Percentiles rank a stretch among this genome's conserved stretches.
Evolutionary conservation across 306 rosid species (phyloP).

Genomic region (Malus domestica): DNA sequence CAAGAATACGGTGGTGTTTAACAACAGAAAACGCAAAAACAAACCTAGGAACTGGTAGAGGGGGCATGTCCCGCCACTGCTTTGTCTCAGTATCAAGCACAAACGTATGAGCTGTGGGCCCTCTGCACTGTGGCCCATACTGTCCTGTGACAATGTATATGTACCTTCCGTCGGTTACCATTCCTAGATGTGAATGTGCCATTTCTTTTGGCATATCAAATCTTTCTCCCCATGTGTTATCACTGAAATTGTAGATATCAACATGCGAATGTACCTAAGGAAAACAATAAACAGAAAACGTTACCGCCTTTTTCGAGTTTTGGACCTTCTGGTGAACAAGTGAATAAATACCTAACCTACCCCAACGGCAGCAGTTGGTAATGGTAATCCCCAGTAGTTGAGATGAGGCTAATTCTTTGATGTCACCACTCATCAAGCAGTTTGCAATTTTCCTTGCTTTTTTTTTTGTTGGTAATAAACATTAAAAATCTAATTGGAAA

Average conservation of each 20-base stretch:
- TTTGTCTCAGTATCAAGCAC: slow-evolving; percentile 65
- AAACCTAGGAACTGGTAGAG: slow-evolving; percentile 76
- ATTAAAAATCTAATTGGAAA: neutral
- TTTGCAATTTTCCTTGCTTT: neutral
- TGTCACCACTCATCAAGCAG: neutral
- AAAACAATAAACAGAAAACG: neutral
- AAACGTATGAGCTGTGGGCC: slow-evolving; percentile 47
- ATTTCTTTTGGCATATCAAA: slow-evolving; percentile 76
- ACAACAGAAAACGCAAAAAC: neutral
- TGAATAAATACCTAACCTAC: neutral
- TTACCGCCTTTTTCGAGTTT: neutral
- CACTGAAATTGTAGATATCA: slow-evolving; percentile 61
- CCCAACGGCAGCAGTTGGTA: neutral
- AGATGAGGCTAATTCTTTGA: neutral
- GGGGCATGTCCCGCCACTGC: slow-evolving; percentile 61
- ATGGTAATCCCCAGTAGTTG: neutral
- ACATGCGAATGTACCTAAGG: slow-evolving; percentile 81
- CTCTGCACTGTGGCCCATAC: slow-evolving; percentile 84
- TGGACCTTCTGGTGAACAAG: neutral
- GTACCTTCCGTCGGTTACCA: slow-evolving; percentile 78
- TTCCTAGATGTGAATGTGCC: slow-evolving; percentile 91
- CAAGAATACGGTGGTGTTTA: neutral
- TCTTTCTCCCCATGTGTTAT: slow-evolving; percentile 53
- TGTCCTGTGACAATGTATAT: slow-evolving; percentile 76
- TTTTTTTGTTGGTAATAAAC: neutral